Evolutionary conservation across 192 early-diverging fungal species (phyloP), one percentile per base, ranked within the genome.

Genomic region (Rhizoclosmatium globosum): DNA sequence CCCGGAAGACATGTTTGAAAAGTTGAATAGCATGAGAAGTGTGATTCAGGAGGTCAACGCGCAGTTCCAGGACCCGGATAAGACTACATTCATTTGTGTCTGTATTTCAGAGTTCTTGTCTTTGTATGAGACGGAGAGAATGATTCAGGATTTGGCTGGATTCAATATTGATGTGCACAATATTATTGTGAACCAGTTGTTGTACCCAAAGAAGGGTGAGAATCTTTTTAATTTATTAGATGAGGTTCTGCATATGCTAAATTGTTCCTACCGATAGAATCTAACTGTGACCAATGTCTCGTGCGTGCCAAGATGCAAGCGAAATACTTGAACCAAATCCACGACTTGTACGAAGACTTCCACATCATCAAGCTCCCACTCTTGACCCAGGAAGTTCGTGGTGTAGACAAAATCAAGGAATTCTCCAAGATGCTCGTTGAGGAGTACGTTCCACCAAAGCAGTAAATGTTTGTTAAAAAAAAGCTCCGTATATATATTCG

Each of bases 31-130:
- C 76, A 99, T 99, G 98, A 92, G 97, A 11, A 87, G 92, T 61
- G 92, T 96, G 3, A 98, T 99, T 80, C 96, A 94, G 70, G 97
- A 99, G 85, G 97, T 99, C 65, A 99, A 98, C 82, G 89, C 93
- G 70, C 98, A 99, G 87, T 99, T 99, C 91, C 96, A 99, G 88
- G 97, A 99, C 80, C 95, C 97, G n/a, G 95, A 98, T 74, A 97
- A 94, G 85, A 99, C 98, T 0, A 99, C 98, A 0, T 99, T 99
- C 87, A 92, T 99, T 65, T 99, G 98, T 86, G 97, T 99, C 47
- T 99, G 97, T 83, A 99, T 99, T 77, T 93, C 95, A 46, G 98
- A 99, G 84, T 99, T 99, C 88, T 90, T 99, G 83, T 99, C 98
- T 31, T 88, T 99, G 46, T 99, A 99, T 87, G 98, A 99, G 81